These are phyloP conservation scores for Nigrospora sphaerica DNA, from an alignment of 2,329 filamentous ascomycete species.

Conservation along the genomic window DNA sequence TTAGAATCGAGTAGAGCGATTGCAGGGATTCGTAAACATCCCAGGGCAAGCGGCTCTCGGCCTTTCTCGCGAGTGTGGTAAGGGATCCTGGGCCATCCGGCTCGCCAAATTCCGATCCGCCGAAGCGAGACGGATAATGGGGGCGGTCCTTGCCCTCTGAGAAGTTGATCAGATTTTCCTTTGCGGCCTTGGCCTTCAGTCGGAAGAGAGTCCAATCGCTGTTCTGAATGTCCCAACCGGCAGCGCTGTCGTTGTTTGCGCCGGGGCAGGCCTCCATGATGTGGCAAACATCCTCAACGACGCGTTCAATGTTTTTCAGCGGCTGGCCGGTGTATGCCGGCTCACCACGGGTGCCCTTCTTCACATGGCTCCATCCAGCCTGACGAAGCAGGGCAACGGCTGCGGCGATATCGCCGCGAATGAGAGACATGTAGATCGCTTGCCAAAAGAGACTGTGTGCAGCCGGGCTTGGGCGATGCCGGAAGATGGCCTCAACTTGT, in stretches of 20 bases:
- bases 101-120: conserved; percentile 23
- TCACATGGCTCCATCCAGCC: conserved; percentile 73
- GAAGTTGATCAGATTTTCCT: conserved; percentile 67
- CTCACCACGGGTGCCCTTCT: conserved; percentile 57
- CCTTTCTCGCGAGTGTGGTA: conserved; percentile 65
- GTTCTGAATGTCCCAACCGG: conserved; percentile 69
- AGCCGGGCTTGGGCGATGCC: conserved; percentile 64
- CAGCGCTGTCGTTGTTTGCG: conserved; percentile 43
- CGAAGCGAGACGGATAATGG: conserved; percentile 20
- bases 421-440: conserved; percentile 62
- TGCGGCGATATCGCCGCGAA: conserved; percentile 66
- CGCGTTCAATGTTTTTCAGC: conserved; percentile 70
- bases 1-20: conserved; percentile 71
- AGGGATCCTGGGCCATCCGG: conserved; percentile 41
- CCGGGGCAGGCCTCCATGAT: conserved; percentile 70
- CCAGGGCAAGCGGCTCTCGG: conserved; percentile 83
- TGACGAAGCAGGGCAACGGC: conserved; percentile 62
- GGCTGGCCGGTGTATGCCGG: conserved; percentile 67
- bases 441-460: conserved; percentile 80
- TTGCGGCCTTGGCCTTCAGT: conserved; percentile 60
- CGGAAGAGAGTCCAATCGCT: conserved; percentile 82
- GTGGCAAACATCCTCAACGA: conserved; percentile 59
- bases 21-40: conserved; percentile 80
- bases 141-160: conserved; percentile 64
- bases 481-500: conserved; percentile 57